Evolutionary conservation across 1,284 basidiomycete genomes (phyloP).

Genomic region (Vanrija sp.): DNA sequence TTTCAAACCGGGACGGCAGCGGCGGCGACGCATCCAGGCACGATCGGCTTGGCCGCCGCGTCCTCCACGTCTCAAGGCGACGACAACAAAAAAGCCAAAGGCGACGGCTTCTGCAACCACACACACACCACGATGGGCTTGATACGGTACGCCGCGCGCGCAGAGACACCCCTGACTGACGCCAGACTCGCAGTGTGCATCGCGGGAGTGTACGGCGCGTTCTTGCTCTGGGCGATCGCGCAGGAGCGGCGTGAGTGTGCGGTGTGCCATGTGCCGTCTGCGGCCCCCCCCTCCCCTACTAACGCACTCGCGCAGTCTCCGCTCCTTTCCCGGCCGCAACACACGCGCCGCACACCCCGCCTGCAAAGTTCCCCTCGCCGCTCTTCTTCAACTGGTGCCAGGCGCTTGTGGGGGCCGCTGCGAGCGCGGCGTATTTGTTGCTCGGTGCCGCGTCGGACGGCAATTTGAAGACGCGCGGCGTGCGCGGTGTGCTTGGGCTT

Average conservation of each 20-base stretch:
- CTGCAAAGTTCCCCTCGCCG: conserved; percentile 72
- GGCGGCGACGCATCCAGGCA: too few relatives aligned
- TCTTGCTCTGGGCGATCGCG: conserved; percentile 77
- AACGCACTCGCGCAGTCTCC: conserved; percentile 58
- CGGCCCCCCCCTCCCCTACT: background rate
- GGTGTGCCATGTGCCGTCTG: too few relatives aligned
- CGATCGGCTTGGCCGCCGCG: too few relatives aligned
- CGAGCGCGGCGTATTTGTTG: conserved; percentile 76
- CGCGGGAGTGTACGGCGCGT: conserved; percentile 49
- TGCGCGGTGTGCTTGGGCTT: conserved; percentile 25
- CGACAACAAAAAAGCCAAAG: too few relatives aligned
- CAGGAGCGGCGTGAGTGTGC: conserved; percentile 83
- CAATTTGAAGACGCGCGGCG: background rate
- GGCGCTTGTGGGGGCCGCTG: conserved; percentile 71
- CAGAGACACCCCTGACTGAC: background rate
- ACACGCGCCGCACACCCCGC: conserved; percentile 16
- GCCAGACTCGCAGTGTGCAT: conserved; percentile 44
- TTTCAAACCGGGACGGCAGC: too few relatives aligned
- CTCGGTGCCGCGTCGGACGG: conserved; percentile 42
- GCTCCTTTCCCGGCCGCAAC: conserved; percentile 66
- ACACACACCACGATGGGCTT: conserved; percentile 4
- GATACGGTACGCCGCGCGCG: conserved; percentile 1
- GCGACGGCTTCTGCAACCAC: too few relatives aligned
- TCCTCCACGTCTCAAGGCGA: too few relatives aligned
- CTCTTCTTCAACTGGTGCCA: conserved; percentile 85